phyloP scores from a whole-genome alignment of 2,329 filamentous ascomycete species.

The Ophiostoma sp. region DNA sequence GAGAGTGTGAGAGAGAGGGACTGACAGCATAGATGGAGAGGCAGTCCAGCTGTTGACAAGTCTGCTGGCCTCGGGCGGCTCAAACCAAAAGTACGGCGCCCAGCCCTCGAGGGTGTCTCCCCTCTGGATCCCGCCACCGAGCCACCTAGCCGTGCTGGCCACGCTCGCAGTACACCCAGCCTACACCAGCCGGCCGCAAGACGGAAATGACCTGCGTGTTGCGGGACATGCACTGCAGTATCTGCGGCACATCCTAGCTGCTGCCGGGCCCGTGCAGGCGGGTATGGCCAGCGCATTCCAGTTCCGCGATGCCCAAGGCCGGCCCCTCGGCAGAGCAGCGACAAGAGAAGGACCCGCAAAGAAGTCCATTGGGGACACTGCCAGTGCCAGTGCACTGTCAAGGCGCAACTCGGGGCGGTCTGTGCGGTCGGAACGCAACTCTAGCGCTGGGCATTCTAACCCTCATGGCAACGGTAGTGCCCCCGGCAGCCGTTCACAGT shows the following conservation, averaged over 20 bases:
- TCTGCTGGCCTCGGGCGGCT: slow-evolving; percentile 52
- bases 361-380: not conserved
- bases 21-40: slow-evolving; percentile 38
- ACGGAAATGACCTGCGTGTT: slow-evolving; percentile 55
- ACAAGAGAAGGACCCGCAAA: not conserved
- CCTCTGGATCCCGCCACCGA: slow-evolving; percentile 61
- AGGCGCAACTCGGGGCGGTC: not conserved
- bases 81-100: slow-evolving; percentile 26
- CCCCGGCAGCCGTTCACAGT: slow-evolving; percentile 12
- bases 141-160: slow-evolving; percentile 69
- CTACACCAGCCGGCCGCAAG: slow-evolving; percentile 67
- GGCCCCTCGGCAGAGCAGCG: not conserved
- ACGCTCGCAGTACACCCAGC: slow-evolving; percentile 78
- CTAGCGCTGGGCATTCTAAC: not conserved
- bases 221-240: slow-evolving; percentile 64
- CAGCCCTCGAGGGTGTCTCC: slow-evolving; percentile 35
- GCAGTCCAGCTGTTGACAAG: slow-evolving; percentile 61
- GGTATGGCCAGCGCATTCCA: slow-evolving; percentile 65
- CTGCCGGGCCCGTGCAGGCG: slow-evolving; percentile 65
- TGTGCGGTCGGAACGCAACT: not conserved
- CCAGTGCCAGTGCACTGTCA: not conserved
- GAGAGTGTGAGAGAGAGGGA: no score
- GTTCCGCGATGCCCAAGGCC: slow-evolving; percentile 43
- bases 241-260: slow-evolving; percentile 59
- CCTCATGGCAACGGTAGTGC: not conserved